These are phyloP conservation scores for Plenodomus tracheiphilus DNA, from an alignment of 2,329 filamentous ascomycete genomes.

Conservation along the genomic window DNA sequence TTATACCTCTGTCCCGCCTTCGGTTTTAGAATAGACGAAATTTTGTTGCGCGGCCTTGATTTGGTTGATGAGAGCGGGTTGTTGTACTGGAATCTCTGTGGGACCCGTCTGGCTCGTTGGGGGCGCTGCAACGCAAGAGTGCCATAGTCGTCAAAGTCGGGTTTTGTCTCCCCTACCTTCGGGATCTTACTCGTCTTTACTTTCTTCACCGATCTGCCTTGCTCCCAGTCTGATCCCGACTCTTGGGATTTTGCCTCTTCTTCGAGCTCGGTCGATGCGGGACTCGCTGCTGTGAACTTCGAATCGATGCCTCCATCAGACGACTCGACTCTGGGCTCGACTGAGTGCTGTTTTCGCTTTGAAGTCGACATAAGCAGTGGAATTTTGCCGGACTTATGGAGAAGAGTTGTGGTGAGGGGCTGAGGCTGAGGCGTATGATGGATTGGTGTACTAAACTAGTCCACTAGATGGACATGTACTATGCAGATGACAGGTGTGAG, in stretches of 20 bases:
- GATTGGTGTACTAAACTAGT: too few relatives aligned
- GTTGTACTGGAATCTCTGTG: not conserved
- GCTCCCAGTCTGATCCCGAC: not conserved
- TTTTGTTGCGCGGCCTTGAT: not conserved
- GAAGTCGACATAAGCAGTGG: not conserved
- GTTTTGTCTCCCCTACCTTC: not conserved
- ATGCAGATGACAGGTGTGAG: too few relatives aligned
- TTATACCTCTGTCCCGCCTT: not conserved
- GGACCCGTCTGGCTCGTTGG: not conserved
- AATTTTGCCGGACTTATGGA: not conserved
- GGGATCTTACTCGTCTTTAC: not conserved
- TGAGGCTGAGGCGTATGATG: not conserved
- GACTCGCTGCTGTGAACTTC: not conserved
- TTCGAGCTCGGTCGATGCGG: too few relatives aligned
- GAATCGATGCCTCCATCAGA: not conserved
- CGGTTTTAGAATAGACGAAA: not conserved
- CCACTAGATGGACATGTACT: too few relatives aligned
- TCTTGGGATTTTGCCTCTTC: not conserved
- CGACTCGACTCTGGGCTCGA: not conserved
- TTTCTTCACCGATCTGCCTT: not conserved
- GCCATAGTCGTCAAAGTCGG: slow-evolving; percentile 2
- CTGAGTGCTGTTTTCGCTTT: not conserved
- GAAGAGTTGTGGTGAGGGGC: not conserved
- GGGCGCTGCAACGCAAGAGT: slow-evolving; percentile 9
- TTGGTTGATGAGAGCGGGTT: not conserved